Evolutionary conservation across 140 eudicot genomes (phyloP).

Genomic region (Stevia rebaudiana): DNA sequence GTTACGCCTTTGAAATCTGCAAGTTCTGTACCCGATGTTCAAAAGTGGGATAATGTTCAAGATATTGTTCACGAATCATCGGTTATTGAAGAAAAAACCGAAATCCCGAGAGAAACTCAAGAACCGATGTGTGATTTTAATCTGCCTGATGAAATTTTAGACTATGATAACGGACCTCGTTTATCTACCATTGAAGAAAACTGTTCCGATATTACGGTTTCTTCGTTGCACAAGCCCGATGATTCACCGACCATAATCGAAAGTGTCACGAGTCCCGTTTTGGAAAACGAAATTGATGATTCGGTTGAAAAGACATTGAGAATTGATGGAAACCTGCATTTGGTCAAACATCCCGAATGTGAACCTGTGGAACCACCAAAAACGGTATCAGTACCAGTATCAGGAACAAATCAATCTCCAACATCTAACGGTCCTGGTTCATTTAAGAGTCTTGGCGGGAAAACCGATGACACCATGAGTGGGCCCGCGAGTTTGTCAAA

Average conservation of each 20-base stretch:
- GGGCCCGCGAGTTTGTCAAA: conserved; percentile 81
- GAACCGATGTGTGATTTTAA: conserved; percentile 29
- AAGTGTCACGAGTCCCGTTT: conserved; percentile 15
- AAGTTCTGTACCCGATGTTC: conserved; percentile 31
- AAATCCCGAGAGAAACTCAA: conserved; percentile 27
- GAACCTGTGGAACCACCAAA: conserved; percentile 41
- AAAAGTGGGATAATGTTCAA: conserved; percentile 19
- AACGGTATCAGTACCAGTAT: conserved; percentile 26
- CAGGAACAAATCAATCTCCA: conserved; percentile 32
- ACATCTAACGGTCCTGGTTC: conserved; percentile 73
- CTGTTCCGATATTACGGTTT: conserved; percentile 17
- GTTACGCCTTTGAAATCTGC: conserved; percentile 71
- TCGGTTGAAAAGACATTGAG: conserved; percentile 41
- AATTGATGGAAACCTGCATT: conserved; percentile 41
- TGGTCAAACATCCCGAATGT: conserved; percentile 40
- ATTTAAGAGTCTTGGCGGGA: conserved; percentile 61
- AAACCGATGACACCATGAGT: conserved; percentile 60
- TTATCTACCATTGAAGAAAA: conserved; percentile 49
- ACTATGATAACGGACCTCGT: conserved; percentile 36
- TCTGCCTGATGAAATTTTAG: conserved; percentile 56
- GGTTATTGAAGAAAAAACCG: conserved; percentile 17
- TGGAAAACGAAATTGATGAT: conserved; percentile 37
- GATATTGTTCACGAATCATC: conserved; percentile 7
- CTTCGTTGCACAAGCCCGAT: conserved; percentile 21
- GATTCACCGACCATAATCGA: conserved; percentile 18